Percentiles rank a stretch among this genome's conserved stretches.
Evolutionary conservation across 1,139 yeast genomes (phyloP).

Genomic region (Pichia sp.): DNA sequence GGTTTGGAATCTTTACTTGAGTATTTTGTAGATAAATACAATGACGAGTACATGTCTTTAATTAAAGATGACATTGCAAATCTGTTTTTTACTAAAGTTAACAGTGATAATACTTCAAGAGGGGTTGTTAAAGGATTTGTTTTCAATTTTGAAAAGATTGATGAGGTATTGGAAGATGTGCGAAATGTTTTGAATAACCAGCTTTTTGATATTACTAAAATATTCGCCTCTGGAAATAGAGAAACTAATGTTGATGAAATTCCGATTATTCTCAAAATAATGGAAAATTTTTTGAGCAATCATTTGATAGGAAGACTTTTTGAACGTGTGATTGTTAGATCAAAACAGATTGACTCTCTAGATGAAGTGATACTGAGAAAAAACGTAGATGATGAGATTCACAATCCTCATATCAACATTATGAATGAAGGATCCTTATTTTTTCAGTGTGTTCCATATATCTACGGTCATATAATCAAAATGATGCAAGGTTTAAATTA

Average conservation of each 20-base stretch:
- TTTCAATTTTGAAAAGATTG: conserved; percentile 21
- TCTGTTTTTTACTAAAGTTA: conserved; percentile 11
- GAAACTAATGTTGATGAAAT: conserved; percentile 25
- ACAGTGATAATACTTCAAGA: conserved; percentile 10
- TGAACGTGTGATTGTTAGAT: conserved; percentile 30
- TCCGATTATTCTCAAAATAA: conserved; percentile 25
- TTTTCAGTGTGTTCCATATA: conserved; percentile 29
- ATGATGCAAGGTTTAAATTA: conserved; percentile 21
- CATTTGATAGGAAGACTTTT: conserved; percentile 28
- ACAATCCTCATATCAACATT: conserved; percentile 20
- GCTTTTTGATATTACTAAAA: conserved; percentile 21
- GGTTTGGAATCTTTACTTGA: conserved; percentile 39
- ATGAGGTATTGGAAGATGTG: conserved; percentile 21
- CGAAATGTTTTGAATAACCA: conserved; percentile 19
- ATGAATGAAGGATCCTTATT: conserved; percentile 28
- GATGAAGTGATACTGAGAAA: conserved; percentile 16
- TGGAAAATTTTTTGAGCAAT: conserved; percentile 29
- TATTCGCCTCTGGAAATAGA: conserved; percentile 24
- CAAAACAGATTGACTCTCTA: conserved; percentile 31
- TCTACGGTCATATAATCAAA: conserved; percentile 22
- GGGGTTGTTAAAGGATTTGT: conserved; percentile 27
- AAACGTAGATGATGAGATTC: not conserved
- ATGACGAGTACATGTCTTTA: conserved; percentile 24
- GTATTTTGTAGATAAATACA: conserved; percentile 33
- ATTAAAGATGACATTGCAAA: conserved; percentile 17